Base-by-base conservation (phyloP, 2,329 filamentous ascomycete species). In the Fusarium redolens region DNA sequence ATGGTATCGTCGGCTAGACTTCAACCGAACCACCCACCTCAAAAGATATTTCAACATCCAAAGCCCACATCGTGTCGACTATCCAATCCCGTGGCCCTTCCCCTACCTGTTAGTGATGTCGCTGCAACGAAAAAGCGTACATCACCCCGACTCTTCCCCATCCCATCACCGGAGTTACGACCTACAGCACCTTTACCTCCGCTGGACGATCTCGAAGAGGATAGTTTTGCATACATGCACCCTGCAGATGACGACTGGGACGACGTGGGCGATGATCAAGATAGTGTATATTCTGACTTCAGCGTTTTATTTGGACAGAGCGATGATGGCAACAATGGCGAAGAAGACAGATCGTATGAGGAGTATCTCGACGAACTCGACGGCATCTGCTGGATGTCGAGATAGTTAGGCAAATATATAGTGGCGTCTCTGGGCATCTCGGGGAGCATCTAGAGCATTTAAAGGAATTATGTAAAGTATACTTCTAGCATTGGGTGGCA, bases 301-400 rank as follows among this genome's bases (percentile, higher is more conserved):
- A 83, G 86, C 9, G 82, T 86, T 31, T 81, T 89, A 7, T 89
- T 89, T 69, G 83, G 84, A 6, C 80, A 81, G 3, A 78, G 74
- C 2, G 73, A 62, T n/a, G 65, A 74, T 5, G 61, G 71, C 25
- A 40, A 59, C 7, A 72, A 65, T 31, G 69, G 73, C 7, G 81
- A 80, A 9, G 82, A 84, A 5, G 83, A 83, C 22, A 80, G 86
- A 60, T 85, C 83, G 31, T 86, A 86, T 61, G 87, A 89, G 75
- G 87, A 88, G 73, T 88, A 86, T 74, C 81, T 89, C 73, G 87
- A 89, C 71, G 87, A 88, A 67, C 76, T 89, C 67, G 87, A 89
- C 69, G 87, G 87, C 14, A 88, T 89, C 67, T 85, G 85, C 11
- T 88, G 86, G 82, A 79, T 81, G 68, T 77, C 74, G 40, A 72